Evolutionary conservation across 1,284 basidiomycete genomes (phyloP).

Genomic region (Fomes fomentarius): DNA sequence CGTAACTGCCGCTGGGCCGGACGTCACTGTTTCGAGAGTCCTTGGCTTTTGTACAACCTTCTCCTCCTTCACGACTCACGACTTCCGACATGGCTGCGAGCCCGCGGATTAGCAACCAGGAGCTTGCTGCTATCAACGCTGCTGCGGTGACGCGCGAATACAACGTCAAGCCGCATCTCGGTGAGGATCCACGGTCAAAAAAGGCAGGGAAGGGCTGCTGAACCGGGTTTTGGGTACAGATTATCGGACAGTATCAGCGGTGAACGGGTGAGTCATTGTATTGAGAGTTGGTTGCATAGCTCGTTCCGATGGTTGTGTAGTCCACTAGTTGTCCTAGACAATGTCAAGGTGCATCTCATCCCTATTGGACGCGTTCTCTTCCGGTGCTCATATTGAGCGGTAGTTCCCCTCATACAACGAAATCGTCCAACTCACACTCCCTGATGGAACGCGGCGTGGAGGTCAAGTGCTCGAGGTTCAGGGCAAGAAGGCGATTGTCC

Average conservation of each 20-base stretch:
- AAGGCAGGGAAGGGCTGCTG: conserved; percentile 7
- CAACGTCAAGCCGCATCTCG: conserved; percentile 87
- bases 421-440: conserved; percentile 95
- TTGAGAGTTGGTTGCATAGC: conserved; percentile 2
- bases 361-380: background rate
- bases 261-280: conserved; percentile 87
- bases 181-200: conserved; percentile 43
- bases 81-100: conserved; percentile 43
- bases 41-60: background rate
- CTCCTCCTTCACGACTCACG: conserved; percentile 9
- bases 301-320: conserved; percentile 44
- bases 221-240: conserved; percentile 52
- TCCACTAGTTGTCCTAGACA: conserved; percentile 95
- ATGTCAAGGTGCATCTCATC: conserved; percentile 81
- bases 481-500: conserved; percentile 98
- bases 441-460: conserved; percentile 93
- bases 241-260: conserved; percentile 94
- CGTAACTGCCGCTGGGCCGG: conserved; percentile 21
- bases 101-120: conserved; percentile 70
- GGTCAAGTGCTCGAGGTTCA: conserved; percentile 99
- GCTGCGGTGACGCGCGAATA: conserved; percentile 87
- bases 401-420: conserved; percentile 99
- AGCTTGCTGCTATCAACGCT: conserved; percentile 84
- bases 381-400: conserved; percentile 5
- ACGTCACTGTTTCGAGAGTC: conserved; percentile 20